Evolutionary conservation across 2,329 filamentous ascomycete species (phyloP).

Genomic region (Periconia sp.): DNA sequence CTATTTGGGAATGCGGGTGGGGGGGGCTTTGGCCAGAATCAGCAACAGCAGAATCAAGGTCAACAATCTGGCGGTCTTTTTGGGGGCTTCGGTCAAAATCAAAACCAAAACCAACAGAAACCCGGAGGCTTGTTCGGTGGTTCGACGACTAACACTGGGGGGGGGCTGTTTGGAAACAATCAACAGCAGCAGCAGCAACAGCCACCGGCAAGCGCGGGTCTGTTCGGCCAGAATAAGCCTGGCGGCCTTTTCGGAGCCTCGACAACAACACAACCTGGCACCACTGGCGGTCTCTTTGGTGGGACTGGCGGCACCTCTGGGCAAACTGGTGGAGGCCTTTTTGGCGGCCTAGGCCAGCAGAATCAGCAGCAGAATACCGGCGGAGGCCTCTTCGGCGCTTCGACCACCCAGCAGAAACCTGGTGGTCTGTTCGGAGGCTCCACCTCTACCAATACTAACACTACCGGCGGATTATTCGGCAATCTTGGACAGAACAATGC

Average conservation of each 20-base stretch:
- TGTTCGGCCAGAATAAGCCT: conserved; percentile 55
- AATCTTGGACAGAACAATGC: conserved; percentile 45
- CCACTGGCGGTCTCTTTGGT: conserved; percentile 38
- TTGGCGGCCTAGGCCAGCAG: conserved; percentile 39
- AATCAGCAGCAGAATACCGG: conserved; percentile 39
- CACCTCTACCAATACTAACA: conserved; percentile 45
- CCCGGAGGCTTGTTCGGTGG: conserved; percentile 45
- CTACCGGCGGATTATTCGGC: conserved; percentile 46
- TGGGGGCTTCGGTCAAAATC: conserved; percentile 43
- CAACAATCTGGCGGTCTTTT: conserved; percentile 50
- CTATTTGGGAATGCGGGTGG: conserved; percentile 34
- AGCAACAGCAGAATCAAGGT: conserved; percentile 28
- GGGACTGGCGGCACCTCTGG: conserved; percentile 21
- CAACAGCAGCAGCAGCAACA: conserved; percentile 20
- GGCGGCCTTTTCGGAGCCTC: conserved; percentile 51
- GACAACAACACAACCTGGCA: conserved; percentile 23
- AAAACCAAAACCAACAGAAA: conserved; percentile 45
- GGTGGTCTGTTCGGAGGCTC: conserved; percentile 48
- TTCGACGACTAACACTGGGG: conserved; percentile 43
- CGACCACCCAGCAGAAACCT: conserved; percentile 52
- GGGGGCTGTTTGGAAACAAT: conserved; percentile 59
- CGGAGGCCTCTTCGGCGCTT: conserved; percentile 45
- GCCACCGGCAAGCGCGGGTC: conserved; percentile 34
- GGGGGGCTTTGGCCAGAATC: conserved; percentile 40
- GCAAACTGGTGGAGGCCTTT: conserved; percentile 38